These are phyloP conservation scores for Xylaria digitata DNA, from an alignment of 2,329 filamentous ascomycete species.

Conservation along the genomic window DNA sequence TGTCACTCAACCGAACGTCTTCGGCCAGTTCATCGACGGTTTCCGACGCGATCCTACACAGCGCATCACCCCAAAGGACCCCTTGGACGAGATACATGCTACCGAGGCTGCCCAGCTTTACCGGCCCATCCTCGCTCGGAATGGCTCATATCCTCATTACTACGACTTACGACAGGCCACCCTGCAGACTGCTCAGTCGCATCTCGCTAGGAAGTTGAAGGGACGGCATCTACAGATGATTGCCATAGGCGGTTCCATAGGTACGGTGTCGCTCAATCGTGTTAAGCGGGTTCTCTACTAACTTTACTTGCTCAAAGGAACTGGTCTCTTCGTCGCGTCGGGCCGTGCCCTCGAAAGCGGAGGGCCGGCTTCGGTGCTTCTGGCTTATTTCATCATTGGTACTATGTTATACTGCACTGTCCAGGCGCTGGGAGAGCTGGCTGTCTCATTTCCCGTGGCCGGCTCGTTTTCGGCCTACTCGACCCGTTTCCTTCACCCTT, in stretches of 20 bases:
- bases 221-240: conserved; percentile 95
- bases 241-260: conserved; percentile 92
- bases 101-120: conserved; percentile 47
- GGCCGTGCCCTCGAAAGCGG: conserved; percentile 76
- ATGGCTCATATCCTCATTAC: conserved; percentile 55
- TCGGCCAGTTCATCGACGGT: conserved; percentile 65
- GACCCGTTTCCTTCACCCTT: conserved; percentile 90
- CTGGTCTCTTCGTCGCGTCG: conserved; percentile 88
- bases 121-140: conserved; percentile 46
- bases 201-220: conserved; percentile 81
- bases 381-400: conserved; percentile 83
- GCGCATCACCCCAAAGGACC: conserved; percentile 60
- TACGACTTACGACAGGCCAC: conserved; percentile 69
- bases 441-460: conserved; percentile 88
- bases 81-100: conserved; percentile 50
- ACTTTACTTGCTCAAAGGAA: conserved; percentile 61
- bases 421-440: conserved; percentile 90
- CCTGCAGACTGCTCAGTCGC: conserved; percentile 79
- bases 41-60: conserved; percentile 71
- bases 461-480: conserved; percentile 94
- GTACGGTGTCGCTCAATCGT: conserved; percentile 54
- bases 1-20: conserved; percentile 48
- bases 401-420: conserved; percentile 92
- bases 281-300: background rate
- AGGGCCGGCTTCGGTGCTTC: conserved; percentile 80